Evolutionary conservation across 2,329 filamentous ascomycete species (phyloP).

Genomic region (Beauveria sp.): DNA sequence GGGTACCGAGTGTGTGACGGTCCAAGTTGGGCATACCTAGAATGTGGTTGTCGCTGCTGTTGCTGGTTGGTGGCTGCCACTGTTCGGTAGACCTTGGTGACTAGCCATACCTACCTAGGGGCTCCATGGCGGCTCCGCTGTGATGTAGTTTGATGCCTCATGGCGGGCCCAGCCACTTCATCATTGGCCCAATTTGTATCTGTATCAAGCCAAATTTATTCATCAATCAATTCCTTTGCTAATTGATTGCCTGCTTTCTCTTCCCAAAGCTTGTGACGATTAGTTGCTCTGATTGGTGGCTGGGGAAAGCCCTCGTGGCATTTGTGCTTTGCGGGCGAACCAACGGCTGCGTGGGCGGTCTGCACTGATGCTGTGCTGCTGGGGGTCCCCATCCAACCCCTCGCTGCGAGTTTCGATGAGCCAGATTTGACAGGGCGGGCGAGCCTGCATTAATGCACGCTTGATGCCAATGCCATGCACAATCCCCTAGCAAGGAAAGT

Average conservation of each 20-base stretch:
- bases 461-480: slow-evolving; percentile 1
- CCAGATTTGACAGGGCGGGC: slow-evolving; percentile 3
- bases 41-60: too few relatives aligned
- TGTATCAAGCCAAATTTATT: neutral
- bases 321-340: neutral
- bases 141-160: neutral
- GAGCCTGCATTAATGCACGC: slow-evolving; percentile 6
- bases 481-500: neutral
- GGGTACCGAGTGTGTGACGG: too few relatives aligned
- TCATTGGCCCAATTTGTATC: neutral
- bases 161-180: neutral
- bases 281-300: neutral
- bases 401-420: neutral
- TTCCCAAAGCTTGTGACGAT: neutral
- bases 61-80: neutral
- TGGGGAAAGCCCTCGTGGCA: neutral
- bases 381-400: neutral
- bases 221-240: too few relatives aligned
- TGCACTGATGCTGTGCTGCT: slow-evolving; percentile 1
- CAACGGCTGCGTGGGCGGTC: neutral
- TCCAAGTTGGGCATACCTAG: too few relatives aligned
- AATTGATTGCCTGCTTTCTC: neutral
- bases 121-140: slow-evolving; percentile 2
- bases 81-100: neutral
- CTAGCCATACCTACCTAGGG: neutral